A percentile compares a stretch with the other conserved stretches of the same genome.
Evolutionary conservation across 345 rosid species (phyloP).

Genomic region (Sonneratia alba): DNA sequence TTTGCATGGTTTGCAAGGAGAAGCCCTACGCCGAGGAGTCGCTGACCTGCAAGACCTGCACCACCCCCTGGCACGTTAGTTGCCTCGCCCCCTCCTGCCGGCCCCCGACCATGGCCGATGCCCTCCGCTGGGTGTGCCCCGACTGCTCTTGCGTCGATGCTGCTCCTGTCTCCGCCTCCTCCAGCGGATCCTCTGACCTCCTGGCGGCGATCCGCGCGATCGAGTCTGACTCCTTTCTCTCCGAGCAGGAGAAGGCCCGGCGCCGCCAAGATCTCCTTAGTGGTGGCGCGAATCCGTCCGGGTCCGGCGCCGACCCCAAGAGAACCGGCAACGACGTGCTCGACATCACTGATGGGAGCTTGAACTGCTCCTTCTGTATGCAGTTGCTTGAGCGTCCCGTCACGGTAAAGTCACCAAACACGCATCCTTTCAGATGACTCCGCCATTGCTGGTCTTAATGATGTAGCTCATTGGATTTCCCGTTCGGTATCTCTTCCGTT

Average conservation of each 20-base stretch:
- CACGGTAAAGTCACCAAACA: slow-evolving; percentile 29
- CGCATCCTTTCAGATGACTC: neutral
- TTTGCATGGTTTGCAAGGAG: slow-evolving; percentile 55
- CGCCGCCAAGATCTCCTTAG: slow-evolving; percentile 45
- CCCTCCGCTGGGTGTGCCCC: slow-evolving; percentile 57
- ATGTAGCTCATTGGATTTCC: neutral
- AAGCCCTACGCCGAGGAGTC: slow-evolving; percentile 35
- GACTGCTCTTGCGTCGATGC: slow-evolving; percentile 32
- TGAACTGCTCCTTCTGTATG: slow-evolving; percentile 52
- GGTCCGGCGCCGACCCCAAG: slow-evolving; percentile 12
- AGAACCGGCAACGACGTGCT: slow-evolving; percentile 19
- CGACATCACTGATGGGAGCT: slow-evolving; percentile 23
- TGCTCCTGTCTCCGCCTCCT: slow-evolving; percentile 13
- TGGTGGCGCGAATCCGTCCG: slow-evolving; percentile 19
- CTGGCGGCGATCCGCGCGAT: slow-evolving; percentile 44
- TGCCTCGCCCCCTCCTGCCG: slow-evolving; percentile 31
- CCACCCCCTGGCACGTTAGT: slow-evolving; percentile 63
- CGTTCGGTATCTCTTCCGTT: neutral
- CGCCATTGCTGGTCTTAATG: neutral
- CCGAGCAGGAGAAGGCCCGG: slow-evolving; percentile 45
- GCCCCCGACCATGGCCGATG: slow-evolving; percentile 35
- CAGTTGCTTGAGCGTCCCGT: slow-evolving; percentile 63
- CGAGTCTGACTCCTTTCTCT: slow-evolving; percentile 34
- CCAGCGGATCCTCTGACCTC: slow-evolving; percentile 27
- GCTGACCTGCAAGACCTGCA: slow-evolving; percentile 45